Evolutionary conservation across 1,284 basidiomycete genomes (phyloP), one percentile per base, ranked within the genome.

Genomic region (Xerocomus minutiporus): DNA sequence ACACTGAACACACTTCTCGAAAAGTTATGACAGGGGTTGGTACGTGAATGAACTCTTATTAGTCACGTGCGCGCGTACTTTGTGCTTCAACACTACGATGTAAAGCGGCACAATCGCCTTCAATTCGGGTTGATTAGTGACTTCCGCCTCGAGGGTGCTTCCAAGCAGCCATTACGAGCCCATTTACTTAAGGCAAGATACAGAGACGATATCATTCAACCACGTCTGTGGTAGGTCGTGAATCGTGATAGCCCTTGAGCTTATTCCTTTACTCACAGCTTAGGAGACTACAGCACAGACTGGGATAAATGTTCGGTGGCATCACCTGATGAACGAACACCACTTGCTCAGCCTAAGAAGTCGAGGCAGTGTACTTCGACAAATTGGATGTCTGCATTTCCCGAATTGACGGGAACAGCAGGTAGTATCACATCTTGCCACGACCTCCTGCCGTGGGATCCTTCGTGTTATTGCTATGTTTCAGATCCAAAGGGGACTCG

Each of bases 311-410:
- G 6, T 3, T 15, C 15, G 15, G 17, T 20, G 4, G 20, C 13
- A 36, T 17, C 15, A 7, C 13, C 35, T 36, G n/a, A 36, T 36
- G 35, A 8, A 13, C 6, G 20, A 13, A 15, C 13, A 15, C 15
- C 7, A 25, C 40, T 25, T 5, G 17, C 15, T 49, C 28, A 38
- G 15, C 38, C 13, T 8, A 32, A 58, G 48, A 57, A 50, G 48
- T 40, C 4, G 28, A 45, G 55, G 60, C 58, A 39, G 45, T 63
- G 60, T 58, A 28, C 42, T 36, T 46, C 48, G 35, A 51, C 49
- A 17, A 48, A 40, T 20, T 17, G 28, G 28, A 36, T 45, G 23
- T 40, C 28, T 44, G 35, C 50, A 25, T 31, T 48, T 46, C 36
- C 45, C 12, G 34, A 54, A 36, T 46, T 7, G 40, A 43, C 20